Base-by-base conservation (phyloP, 768 basidiomycete species). In the Russula virescens region DNA sequence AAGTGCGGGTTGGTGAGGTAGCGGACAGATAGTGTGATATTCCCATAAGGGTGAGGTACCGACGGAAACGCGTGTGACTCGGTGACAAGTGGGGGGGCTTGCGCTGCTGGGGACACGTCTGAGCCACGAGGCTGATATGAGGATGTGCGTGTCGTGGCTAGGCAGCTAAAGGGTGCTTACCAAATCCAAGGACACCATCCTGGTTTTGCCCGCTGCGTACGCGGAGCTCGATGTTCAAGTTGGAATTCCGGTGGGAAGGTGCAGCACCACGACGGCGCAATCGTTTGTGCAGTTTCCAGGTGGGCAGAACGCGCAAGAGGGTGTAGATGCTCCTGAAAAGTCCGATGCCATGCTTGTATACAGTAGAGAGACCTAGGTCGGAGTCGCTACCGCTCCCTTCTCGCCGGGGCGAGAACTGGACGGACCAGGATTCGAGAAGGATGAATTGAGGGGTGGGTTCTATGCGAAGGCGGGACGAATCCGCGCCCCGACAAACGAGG, bases 301-400 rank as follows among this genome's bases (percentile, higher is more conserved):
- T 78, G 19, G 91, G 91, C 4, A 91, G 79, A 26, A 90, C 79
- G 57, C 89, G 81, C 50, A 92, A 78, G 47, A 92, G 73, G 56
- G 84, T 86, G 77, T 77, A 93, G 7, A 89, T 70, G 70, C 88
- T 89, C 54, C 91, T 81, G 76, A 92, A 93, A 21, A 91, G 80
- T 35, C 88, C 81, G 69, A 93, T 92, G 40, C 87, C 84, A 68
- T 91, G 86, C 73, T 93, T 93, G 80, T 93, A 93, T 58, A 91
- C 86, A 14, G 86, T 88, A 0, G 90, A 80, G 40, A 87, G 83
- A 16, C 85, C 82, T 43, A 87, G 78, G 62, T 87, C 86, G 53
- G 73, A 67, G 47, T 66, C 65, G 18, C 49, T 40, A 59, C 71
- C 71, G 28, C 58, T 21, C 42, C 34, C 51, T 58, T 50, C 50